These are phyloP conservation scores for Theileria parva DNA, from an alignment of 169 alveolate species.

Conservation along the genomic window DNA sequence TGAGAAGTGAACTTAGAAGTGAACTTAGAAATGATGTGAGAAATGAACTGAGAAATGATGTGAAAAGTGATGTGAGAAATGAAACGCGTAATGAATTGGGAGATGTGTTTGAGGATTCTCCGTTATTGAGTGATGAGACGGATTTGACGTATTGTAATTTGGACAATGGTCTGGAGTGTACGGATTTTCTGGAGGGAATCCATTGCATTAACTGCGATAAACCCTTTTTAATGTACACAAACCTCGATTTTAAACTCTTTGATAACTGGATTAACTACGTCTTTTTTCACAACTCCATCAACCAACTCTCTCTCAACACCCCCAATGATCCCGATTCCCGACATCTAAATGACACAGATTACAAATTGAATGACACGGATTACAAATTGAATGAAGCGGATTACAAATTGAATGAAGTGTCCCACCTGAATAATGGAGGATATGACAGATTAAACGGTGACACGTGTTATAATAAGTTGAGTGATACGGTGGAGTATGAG, in stretches of 20 bases:
- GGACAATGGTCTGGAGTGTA: background rate
- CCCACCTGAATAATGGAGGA: no score
- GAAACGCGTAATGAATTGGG: background rate
- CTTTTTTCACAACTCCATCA: background rate
- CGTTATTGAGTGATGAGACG: conserved; percentile 13
- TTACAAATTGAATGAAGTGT: no score
- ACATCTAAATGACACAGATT: no score
- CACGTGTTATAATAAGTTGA: background rate
- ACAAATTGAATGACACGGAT: background rate
- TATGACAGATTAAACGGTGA: no score
- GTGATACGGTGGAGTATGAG: background rate
- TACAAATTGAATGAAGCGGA: background rate
- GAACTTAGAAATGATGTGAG: background rate
- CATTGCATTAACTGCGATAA: conserved; percentile 32
- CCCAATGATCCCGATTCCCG: background rate
- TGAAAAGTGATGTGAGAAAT: background rate
- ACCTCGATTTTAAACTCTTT: conserved; percentile 20
- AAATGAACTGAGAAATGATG: background rate
- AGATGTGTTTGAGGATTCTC: background rate
- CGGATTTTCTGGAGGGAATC: conserved; percentile 12
- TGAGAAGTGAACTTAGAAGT: background rate
- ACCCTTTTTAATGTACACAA: conserved; percentile 32
- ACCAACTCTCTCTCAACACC: background rate
- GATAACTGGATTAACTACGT: conserved; percentile 26
- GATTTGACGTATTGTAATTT: conserved; percentile 3